phyloP scores from a whole-genome alignment of 306 rosid species.

The Citrullus mucosospermus region DNA sequence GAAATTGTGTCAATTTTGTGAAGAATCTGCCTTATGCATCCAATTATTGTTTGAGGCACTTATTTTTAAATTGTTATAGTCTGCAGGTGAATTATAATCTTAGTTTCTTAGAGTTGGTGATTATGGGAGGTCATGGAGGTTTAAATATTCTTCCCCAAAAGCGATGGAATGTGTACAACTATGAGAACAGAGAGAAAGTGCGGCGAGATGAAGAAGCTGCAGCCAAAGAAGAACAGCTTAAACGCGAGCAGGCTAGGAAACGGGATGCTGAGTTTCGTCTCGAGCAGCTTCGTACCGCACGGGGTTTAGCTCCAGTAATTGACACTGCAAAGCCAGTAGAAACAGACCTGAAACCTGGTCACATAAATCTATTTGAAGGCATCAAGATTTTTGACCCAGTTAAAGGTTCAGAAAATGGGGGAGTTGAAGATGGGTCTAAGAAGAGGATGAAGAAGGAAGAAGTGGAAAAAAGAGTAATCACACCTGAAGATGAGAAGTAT shows the following conservation, averaged over 20 bases:
- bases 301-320: constrained; percentile 46
- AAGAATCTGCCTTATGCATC: background rate
- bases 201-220: constrained; percentile 78
- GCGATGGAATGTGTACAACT: constrained; percentile 91
- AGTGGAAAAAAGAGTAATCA: constrained; percentile 23
- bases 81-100: constrained; percentile 13
- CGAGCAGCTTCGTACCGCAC: constrained; percentile 52
- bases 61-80: background rate
- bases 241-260: constrained; percentile 56
- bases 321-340: constrained; percentile 10
- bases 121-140: constrained; percentile 94
- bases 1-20: background rate
- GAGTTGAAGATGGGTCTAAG: constrained; percentile 21
- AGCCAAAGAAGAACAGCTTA: constrained; percentile 80
- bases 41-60: background rate
- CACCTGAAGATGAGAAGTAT: constrained; percentile 76
- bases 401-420: constrained; percentile 22
- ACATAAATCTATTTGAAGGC: constrained; percentile 74
- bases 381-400: constrained; percentile 70
- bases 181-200: constrained; percentile 79
- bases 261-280: constrained; percentile 72
- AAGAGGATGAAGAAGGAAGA: constrained; percentile 63
- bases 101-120: background rate
- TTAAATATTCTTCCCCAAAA: constrained; percentile 91
- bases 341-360: constrained; percentile 37